Evolutionary conservation across 2,329 filamentous ascomycete species (phyloP), one percentile per base, ranked within the genome.

Genomic region (Xylaria sp.): DNA sequence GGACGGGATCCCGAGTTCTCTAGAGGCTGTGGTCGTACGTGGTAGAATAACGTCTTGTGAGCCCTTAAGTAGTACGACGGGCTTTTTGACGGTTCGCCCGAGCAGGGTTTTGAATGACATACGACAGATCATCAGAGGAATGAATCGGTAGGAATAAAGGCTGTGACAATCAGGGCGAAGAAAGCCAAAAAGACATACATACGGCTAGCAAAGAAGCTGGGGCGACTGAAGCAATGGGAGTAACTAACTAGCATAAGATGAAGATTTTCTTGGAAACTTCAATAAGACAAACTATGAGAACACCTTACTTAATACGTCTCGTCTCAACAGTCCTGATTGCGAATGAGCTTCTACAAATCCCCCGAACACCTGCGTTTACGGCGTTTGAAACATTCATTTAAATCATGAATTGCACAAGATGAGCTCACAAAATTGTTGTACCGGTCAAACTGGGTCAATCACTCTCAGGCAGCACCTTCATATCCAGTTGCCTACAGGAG

Each of bases 401-500:
- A 46, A 60, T n/a, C n/a, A n/a, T 63, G 34, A 58, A 28, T 45
- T 15, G 41, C 56, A 59, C 43, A 57, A 32, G 3, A 50, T 46
- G n/a, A 52, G 25, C 6, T 41, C 18, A 20, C 34, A 32, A 32
- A 30, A 30, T 68, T 23, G 23, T 68, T 23, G 23, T 32, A 32
- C 34, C n/a, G 20, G 18, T 15, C 13, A 60, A 41, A 7, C 9
- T 52, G 39, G n/a, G 32, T 46, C 30, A 18, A 46, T 36, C 13
- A 32, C 46, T 39, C 52, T 28, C 28, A 39, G 34, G 32, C 53
- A 28, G 43, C 12, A 53, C 20, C 56, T 50, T 72, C 68, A 76
- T 34, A 75, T 74, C 74, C 74, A 76, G 66, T 76, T 76, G 18
- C 73, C 72, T 32, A 52, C 43, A 30, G 72, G 73, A 25, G 48